phyloP scores from a whole-genome alignment of 2,329 filamentous ascomycete species.

The Colletotrichum sp. region DNA sequence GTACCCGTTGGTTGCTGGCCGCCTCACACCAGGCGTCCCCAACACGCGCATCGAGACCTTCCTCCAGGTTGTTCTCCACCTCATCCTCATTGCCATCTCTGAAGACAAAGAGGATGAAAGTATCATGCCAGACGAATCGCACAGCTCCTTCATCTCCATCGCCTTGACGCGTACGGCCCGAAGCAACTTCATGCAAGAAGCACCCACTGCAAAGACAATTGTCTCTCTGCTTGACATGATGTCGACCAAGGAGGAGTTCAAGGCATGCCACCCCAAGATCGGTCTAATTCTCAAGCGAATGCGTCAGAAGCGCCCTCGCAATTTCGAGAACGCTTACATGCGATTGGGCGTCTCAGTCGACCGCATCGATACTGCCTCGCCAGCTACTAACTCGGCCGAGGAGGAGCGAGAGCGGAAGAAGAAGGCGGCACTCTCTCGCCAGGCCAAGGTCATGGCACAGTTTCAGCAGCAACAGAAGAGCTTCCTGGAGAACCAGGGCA shows the following conservation, averaged over 20 bases:
- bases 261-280: constrained; percentile 84
- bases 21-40: constrained; percentile 76
- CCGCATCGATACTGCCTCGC: constrained; percentile 80
- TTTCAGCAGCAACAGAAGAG: constrained; percentile 97
- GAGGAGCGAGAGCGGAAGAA: constrained; percentile 86
- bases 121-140: constrained; percentile 48
- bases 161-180: constrained; percentile 69
- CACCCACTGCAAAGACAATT: constrained; percentile 64
- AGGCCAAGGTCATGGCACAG: constrained; percentile 95
- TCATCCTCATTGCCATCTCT: constrained; percentile 82
- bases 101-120: constrained; percentile 75
- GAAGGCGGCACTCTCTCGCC: constrained; percentile 85
- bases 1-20: constrained; percentile 75
- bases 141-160: constrained; percentile 73
- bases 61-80: constrained; percentile 87
- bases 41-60: constrained; percentile 88
- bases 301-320: constrained; percentile 78
- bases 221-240: constrained; percentile 67
- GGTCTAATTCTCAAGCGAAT: constrained; percentile 82
- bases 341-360: constrained; percentile 73
- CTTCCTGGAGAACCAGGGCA: constrained; percentile 88
- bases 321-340: constrained; percentile 72
- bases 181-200: constrained; percentile 64
- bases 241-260: constrained; percentile 74
- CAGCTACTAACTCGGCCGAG: constrained; percentile 70